A percentile compares a stretch with the other conserved stretches of the same genome.
Conservation (phyloP, 2,329 filamentous ascomycete genomes). For the Blastomyces gilchristii region DNA sequence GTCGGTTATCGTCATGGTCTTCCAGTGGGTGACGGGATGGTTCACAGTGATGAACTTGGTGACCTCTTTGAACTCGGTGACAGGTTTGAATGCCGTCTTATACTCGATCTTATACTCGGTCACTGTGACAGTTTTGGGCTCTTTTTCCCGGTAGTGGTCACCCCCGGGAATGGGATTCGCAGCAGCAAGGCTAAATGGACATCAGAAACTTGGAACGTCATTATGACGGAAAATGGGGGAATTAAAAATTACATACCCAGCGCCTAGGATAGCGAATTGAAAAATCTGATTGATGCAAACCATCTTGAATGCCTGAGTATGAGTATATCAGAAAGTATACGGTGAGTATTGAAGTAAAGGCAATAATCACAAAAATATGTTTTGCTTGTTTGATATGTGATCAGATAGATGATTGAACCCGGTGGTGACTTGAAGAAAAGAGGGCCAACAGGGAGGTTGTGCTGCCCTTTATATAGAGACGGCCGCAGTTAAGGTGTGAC, state of each 20-base stretch:
- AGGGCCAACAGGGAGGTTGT: not conserved
- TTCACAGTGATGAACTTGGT: constrained; percentile 1
- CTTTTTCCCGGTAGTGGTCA: constrained; percentile 6
- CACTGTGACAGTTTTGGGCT: not conserved
- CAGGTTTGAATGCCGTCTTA: not conserved
- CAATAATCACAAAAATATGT: not conserved
- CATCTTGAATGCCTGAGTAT: constrained; percentile 8
- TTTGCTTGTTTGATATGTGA: not conserved
- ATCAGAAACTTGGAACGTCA: not conserved
- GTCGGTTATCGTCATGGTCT: constrained; percentile 9
- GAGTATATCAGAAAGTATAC: not conserved
- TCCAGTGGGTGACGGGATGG: not conserved
- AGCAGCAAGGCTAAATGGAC: constrained; percentile 1
- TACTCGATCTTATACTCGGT: constrained; percentile 6
- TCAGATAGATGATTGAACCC: constrained; percentile 3
- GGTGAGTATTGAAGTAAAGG: not conserved
- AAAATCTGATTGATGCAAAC: constrained; percentile 9
- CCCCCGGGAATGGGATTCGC: constrained; percentile 7
- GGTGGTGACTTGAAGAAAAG: constrained; percentile 1
- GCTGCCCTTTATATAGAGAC: not conserved
- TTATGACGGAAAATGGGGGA: not conserved
- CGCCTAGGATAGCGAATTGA: constrained; percentile 7
- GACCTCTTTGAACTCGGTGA: constrained; percentile 4
- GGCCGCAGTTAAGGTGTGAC: not conserved
- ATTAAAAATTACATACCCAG: constrained; percentile 2